These are phyloP conservation scores for Thermothielavioides terrestris DNA, from an alignment of 495 filamentous ascomycete species.

Conservation along the genomic window DNA sequence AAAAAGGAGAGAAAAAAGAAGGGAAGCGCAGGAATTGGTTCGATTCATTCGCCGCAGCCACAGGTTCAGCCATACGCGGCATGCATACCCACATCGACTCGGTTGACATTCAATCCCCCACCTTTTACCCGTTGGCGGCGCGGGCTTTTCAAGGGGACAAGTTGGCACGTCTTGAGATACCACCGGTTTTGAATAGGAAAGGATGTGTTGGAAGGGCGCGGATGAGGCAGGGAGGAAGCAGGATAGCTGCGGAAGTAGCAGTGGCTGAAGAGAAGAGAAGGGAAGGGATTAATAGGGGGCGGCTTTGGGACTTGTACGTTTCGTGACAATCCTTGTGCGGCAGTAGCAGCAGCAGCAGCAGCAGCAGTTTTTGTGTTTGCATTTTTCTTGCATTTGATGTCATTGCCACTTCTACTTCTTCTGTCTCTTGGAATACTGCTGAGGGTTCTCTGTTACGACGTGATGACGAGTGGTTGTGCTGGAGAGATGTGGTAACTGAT, in stretches of 20 bases:
- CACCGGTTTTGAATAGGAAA: neutral
- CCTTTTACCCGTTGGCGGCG: neutral
- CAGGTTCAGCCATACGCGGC: neutral
- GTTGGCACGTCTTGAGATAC: neutral
- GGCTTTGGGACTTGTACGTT: too few relatives aligned
- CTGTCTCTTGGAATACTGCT: too few relatives aligned
- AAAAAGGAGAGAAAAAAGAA: too few relatives aligned
- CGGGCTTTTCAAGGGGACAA: neutral
- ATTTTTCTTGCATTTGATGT: too few relatives aligned
- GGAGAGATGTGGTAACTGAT: too few relatives aligned
- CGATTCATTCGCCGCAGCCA: too few relatives aligned
- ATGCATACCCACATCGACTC: neutral
- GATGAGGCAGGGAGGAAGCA: neutral
- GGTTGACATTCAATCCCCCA: too few relatives aligned
- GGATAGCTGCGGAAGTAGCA: neutral
- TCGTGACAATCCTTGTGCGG: neutral
- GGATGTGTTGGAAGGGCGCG: neutral
- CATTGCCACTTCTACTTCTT: conserved; percentile 1
- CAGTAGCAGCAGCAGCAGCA: neutral
- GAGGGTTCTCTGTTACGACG: neutral
- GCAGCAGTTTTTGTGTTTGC: neutral
- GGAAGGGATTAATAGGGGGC: too few relatives aligned
- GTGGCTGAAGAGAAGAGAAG: too few relatives aligned
- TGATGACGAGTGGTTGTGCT: neutral
- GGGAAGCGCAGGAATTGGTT: too few relatives aligned